phyloP scores from a whole-genome alignment of 179 eudicot species.

The Heliamphora pulchella region DNA sequence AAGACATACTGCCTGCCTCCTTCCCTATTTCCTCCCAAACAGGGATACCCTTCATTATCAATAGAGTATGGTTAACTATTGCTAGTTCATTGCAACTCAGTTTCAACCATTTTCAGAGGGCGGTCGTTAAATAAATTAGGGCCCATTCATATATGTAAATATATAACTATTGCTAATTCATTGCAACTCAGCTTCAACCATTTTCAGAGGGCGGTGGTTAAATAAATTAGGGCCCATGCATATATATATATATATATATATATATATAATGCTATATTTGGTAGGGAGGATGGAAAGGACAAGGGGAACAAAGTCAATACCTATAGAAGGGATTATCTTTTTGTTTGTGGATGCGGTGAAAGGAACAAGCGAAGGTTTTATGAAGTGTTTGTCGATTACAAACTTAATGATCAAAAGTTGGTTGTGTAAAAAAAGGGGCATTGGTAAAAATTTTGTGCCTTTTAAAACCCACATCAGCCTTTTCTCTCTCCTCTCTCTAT shows the following conservation, averaged over 20 bases:
- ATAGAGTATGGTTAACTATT: not conserved
- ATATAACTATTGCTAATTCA: not conserved
- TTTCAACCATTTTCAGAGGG: not conserved
- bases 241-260: not conserved
- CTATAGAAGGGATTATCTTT: no score
- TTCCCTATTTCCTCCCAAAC: not conserved
- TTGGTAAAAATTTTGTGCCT: no score
- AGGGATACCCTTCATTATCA: not conserved
- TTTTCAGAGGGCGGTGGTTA: not conserved
- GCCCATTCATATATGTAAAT: not conserved
- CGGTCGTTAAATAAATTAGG: not conserved
- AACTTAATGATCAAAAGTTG: no score
- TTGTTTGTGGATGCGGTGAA: no score
- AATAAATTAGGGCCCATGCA: not conserved
- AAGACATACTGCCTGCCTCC: not conserved
- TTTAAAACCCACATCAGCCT: no score
- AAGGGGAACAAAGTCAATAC: no score
- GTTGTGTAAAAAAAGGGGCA: no score
- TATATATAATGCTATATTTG: not conserved
- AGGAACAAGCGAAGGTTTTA: no score
- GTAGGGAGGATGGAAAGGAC: not conserved
- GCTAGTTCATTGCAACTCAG: not conserved
- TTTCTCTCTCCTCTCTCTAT: no score
- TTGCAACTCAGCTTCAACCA: not conserved
- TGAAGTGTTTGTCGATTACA: no score